Conservation (phyloP, 495 filamentous ascomycete species). For the Sabuloglossum arenarium region DNA sequence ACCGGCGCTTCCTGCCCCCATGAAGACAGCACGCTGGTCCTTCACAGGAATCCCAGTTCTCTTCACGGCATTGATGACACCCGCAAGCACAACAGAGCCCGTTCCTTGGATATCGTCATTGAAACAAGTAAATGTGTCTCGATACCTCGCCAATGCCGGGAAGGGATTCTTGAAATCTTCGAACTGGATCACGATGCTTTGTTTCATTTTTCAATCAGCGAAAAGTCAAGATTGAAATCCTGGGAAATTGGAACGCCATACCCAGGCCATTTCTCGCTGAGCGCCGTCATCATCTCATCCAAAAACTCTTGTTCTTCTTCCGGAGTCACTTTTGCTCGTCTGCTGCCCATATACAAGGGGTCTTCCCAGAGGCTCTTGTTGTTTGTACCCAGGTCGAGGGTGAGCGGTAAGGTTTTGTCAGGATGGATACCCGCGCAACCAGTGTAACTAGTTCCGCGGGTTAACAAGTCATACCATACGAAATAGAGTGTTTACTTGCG, state of each 20-base stretch:
- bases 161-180: slow-evolving; percentile 99
- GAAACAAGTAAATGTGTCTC: slow-evolving; percentile 77
- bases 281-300: slow-evolving; percentile 91
- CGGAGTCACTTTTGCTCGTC: slow-evolving; percentile 56
- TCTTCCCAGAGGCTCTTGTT: slow-evolving; percentile 79
- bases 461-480: background rate
- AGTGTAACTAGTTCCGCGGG: slow-evolving; percentile 33
- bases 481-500: slow-evolving; percentile 34
- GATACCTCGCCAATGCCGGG: slow-evolving; percentile 77
- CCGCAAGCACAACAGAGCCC: slow-evolving; percentile 81
- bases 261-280: slow-evolving; percentile 69
- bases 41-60: slow-evolving; percentile 67
- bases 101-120: slow-evolving; percentile 99
- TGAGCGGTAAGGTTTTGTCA: slow-evolving; percentile 75
- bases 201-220: slow-evolving; percentile 6
- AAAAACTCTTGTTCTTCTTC: slow-evolving; percentile 82
- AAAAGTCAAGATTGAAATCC: slow-evolving; percentile 8
- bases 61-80: slow-evolving; percentile 88
- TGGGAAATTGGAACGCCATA: slow-evolving; percentile 19
- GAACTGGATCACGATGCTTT: slow-evolving; percentile 84
- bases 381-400: slow-evolving; percentile 75
- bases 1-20: slow-evolving; percentile 87
- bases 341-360: slow-evolving; percentile 82
- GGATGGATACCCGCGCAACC: slow-evolving; percentile 94
- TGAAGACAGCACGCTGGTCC: slow-evolving; percentile 87